Base-by-base conservation (phyloP, 257 asterid genomes). In the Gentiana straminea region DNA sequence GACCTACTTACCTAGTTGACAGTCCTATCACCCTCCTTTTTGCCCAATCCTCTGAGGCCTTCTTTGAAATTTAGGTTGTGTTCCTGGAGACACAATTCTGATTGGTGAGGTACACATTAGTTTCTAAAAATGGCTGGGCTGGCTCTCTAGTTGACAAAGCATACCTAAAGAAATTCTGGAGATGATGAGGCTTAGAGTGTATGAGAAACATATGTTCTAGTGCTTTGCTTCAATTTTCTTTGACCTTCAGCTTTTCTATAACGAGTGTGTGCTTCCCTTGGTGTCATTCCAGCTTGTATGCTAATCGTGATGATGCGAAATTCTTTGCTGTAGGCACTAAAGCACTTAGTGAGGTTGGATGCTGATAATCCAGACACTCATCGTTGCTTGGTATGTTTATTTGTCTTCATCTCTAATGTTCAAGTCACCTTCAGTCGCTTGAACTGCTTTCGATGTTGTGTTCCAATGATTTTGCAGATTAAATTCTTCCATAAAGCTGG, bases 401-500 rank as follows among this genome's bases (percentile, higher is more conserved):
- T 15, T 43, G 24, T 45, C 12, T 46, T 35, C 52, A n/a, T 35
- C 24, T 35, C 36, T 39, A 32, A 13, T 45, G 9, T 57, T 52
- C 8, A 13, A 24, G 5, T 57, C 32, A 10, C 49, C 44, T 0
- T 34, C 37, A 2, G 34, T 49, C 44, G 45, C n/a, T 45, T 58
- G 35, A 53, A 24, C 24, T 43, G 52, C 49, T 64, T 35, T 10
- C 44, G 55, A 50, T 53, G 54, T 12, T 54, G 50, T 54, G 32
- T 49, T 43, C 49, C 4, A 60, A 60, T 64, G 38, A 51, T 58
- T 62, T 39, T 51, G 76, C 83, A 91, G 98, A 72, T 91, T 54
- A 84, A 74, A 67, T 85, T 91, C 80, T 91, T 87, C 13, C 84
- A 79, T 58, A 76, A 82, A 75, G 94, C 83, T 51, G 94, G 77